Evolutionary conservation across 768 basidiomycete species (phyloP).

Genomic region (Macrocybe gigantea): DNA sequence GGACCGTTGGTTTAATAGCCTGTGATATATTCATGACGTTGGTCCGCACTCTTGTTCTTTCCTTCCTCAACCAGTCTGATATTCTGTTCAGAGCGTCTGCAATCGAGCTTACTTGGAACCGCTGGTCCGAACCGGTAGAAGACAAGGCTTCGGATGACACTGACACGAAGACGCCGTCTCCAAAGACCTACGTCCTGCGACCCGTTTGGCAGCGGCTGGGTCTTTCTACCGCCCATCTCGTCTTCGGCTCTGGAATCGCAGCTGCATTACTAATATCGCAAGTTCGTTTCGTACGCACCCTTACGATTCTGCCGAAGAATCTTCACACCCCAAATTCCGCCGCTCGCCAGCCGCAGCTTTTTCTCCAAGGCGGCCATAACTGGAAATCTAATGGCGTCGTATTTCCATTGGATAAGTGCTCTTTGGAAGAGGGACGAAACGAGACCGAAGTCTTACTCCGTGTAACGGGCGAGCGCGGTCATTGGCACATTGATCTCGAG

Average conservation of each 20-base stretch:
- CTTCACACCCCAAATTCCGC: no score
- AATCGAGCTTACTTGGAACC: conserved; percentile 28
- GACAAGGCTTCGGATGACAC: conserved; percentile 11
- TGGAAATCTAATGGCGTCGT: conserved; percentile 17
- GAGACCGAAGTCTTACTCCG: conserved; percentile 25
- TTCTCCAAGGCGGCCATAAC: conserved; percentile 26
- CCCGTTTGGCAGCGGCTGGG: conserved; percentile 27
- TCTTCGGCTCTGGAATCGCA: conserved; percentile 22
- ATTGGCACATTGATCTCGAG: conserved; percentile 27
- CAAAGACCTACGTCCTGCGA: conserved; percentile 19
- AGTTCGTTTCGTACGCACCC: conserved; percentile 24
- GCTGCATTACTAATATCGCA: conserved; percentile 22
- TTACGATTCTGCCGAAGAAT: conserved; percentile 19
- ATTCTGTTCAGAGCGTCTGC: conserved; percentile 17
- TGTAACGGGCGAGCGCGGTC: conserved; percentile 21
- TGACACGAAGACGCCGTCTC: conserved; percentile 5
- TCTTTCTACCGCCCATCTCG: conserved; percentile 22
- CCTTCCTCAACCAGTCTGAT: neutral
- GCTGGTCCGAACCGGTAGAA: conserved; percentile 22
- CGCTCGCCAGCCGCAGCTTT: conserved; percentile 12
- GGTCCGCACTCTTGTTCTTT: conserved; percentile 6
- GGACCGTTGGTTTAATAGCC: conserved; percentile 21
- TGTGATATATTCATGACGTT: conserved; percentile 27
- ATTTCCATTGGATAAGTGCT: conserved; percentile 20
- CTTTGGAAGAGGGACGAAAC: conserved; percentile 24